phyloP scores from a whole-genome alignment of 768 basidiomycete genomes.

The Mycena latifolia region DNA sequence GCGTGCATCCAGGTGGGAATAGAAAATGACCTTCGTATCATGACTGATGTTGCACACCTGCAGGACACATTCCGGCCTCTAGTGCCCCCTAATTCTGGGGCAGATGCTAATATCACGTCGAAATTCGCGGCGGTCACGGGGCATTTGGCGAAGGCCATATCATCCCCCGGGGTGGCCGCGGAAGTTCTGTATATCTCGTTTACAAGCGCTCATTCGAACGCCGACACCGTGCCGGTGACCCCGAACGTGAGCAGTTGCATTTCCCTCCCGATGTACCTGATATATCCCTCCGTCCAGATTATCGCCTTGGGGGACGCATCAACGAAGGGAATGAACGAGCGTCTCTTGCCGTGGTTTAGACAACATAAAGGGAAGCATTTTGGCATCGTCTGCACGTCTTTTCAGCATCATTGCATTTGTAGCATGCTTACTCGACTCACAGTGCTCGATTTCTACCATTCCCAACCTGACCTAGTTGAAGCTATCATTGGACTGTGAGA shows the following conservation, averaged over 20 bases:
- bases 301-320: conserved; percentile 27
- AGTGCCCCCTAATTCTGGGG: conserved; percentile 27
- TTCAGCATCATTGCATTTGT: neutral
- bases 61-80: conserved; percentile 33
- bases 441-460: conserved; percentile 37
- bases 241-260: conserved; percentile 24
- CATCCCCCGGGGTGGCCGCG: no score
- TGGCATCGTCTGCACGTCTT: conserved; percentile 28
- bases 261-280: neutral
- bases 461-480: conserved; percentile 24
- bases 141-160: conserved; percentile 28
- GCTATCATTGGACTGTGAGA: conserved; percentile 31
- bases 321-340: conserved; percentile 31
- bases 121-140: conserved; percentile 26
- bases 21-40: neutral
- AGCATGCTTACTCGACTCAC: neutral
- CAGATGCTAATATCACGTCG: conserved; percentile 28
- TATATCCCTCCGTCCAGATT: conserved; percentile 10
- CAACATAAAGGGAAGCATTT: conserved; percentile 20
- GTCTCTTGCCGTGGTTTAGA: conserved; percentile 26
- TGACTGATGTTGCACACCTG: neutral
- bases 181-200: conserved; percentile 26
- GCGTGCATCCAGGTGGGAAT: conserved; percentile 30
- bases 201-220: conserved; percentile 27
- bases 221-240: conserved; percentile 17